Evolutionary conservation across 495 filamentous ascomycete species (phyloP), one percentile per base, ranked within the genome.

Genomic region (Penicillium lividum): DNA sequence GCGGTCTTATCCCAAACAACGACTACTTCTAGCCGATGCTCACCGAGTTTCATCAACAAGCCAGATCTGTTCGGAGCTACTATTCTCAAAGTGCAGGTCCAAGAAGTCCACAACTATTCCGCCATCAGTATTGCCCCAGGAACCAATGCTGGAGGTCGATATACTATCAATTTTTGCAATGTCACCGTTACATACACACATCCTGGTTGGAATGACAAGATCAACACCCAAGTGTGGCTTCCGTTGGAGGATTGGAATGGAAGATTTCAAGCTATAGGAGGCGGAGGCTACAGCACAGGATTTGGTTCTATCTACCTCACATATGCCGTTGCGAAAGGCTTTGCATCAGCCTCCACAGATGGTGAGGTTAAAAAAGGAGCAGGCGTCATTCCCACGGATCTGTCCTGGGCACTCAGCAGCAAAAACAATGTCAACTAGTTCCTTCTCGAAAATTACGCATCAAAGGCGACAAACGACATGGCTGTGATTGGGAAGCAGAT

Each of bases 171-270:
- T 4, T 3, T 53, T 25, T 53, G 51, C 18, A 22, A 53, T 13
- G 51, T 53, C 6, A 53, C 34, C 16, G 34, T 30, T 0, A 36
- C 42, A 7, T 71, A 77, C 61, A 80, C 74, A 0, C 78, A 80
- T 54, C 71, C 73, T 0, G 78, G 75, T 1, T 56, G 68, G 42
- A 57, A 71, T 31, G 74, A 81, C 52, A 58, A 25, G 3, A 59
- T 81, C 29, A 56, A 60, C 22, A 70, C 70, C n/a, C 59, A 73
- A 31, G 55, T 75, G 5, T 73, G 71, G 66, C 68, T 82, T 0
- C 79, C 78, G 0, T 45, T 70, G 4, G 49, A 67, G 4, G 47
- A 34, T 9, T 81, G 78, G 79, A 81, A 81, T 52, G 72, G 64
- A 0, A 60, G 75, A 6, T 63, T 81, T 18, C 66, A 74, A 47